phyloP scores from a whole-genome alignment of 345 rosid genomes.

The Melaleuca quinquenervia region DNA sequence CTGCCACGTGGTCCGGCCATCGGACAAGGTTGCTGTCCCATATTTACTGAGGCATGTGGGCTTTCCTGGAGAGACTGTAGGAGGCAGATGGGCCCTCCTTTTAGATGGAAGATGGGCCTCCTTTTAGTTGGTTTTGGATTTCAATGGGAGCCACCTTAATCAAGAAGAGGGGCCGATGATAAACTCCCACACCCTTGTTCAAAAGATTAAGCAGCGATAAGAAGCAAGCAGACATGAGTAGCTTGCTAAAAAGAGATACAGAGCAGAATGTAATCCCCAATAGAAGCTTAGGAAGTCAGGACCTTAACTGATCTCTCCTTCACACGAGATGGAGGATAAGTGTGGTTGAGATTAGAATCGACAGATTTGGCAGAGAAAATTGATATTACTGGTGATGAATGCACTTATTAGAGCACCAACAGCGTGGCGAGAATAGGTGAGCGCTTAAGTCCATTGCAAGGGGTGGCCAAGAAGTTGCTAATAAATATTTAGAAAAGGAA shows the following conservation, averaged over 20 bases:
- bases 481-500: not conserved
- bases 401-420: not conserved
- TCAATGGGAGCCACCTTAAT: not conserved
- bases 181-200: not conserved
- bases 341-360: not conserved
- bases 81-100: not conserved
- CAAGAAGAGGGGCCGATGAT: not conserved
- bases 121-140: not conserved
- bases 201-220: not conserved
- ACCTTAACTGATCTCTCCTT: not conserved
- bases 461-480: not conserved
- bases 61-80: not conserved
- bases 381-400: not conserved
- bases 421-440: not conserved
- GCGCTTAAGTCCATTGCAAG: not conserved
- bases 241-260: not conserved
- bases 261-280: not conserved
- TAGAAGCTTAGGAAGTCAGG: not conserved
- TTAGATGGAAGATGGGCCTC: not conserved
- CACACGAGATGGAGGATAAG: not conserved
- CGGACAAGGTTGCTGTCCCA: not conserved
- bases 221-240: not conserved
- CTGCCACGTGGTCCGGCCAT: not conserved
- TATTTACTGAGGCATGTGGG: not conserved
- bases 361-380: not conserved